These are phyloP conservation scores for Odontarrhena argentea DNA, from an alignment of 345 rosid species.

Conservation along the genomic window DNA sequence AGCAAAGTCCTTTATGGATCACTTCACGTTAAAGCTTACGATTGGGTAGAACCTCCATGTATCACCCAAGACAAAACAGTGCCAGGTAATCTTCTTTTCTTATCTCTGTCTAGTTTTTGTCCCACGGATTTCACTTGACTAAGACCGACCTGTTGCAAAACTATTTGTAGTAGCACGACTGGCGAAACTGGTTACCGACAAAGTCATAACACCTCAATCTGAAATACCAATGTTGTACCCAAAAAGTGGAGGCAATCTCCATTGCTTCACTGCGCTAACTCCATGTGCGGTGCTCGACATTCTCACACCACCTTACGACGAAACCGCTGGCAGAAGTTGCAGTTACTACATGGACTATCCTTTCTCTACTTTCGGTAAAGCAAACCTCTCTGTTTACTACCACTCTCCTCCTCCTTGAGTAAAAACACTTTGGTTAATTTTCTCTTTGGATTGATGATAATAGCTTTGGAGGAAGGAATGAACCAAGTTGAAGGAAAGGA, in stretches of 20 bases:
- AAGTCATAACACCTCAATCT: constrained; percentile 68
- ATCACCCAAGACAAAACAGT: constrained; percentile 47
- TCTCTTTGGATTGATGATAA: constrained; percentile 6
- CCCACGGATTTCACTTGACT: background rate
- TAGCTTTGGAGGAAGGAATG: constrained; percentile 48
- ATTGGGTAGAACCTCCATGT: constrained; percentile 88
- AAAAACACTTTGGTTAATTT: constrained; percentile 4
- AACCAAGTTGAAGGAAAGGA: constrained; percentile 49
- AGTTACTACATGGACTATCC: constrained; percentile 86
- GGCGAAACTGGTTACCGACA: constrained; percentile 65
- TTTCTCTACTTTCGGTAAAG: constrained; percentile 61
- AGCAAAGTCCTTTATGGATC: constrained; percentile 94
- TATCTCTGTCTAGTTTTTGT: background rate
- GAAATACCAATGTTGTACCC: constrained; percentile 75
- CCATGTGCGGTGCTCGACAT: constrained; percentile 93
- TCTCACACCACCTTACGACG: constrained; percentile 87
- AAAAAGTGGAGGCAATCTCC: constrained; percentile 82
- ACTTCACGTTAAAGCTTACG: constrained; percentile 90
- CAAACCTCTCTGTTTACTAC: constrained; percentile 1
- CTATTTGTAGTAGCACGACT: constrained; percentile 61
- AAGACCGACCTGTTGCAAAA: background rate
- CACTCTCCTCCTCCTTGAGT: background rate
- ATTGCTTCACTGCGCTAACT: constrained; percentile 86
- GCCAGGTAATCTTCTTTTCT: constrained; percentile 44
- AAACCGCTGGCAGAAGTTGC: constrained; percentile 74